Evolutionary conservation across 108 stramenopile genomes (phyloP), one percentile per base, ranked within the genome.

Genomic region (Cylindrotheca fusiformis): DNA sequence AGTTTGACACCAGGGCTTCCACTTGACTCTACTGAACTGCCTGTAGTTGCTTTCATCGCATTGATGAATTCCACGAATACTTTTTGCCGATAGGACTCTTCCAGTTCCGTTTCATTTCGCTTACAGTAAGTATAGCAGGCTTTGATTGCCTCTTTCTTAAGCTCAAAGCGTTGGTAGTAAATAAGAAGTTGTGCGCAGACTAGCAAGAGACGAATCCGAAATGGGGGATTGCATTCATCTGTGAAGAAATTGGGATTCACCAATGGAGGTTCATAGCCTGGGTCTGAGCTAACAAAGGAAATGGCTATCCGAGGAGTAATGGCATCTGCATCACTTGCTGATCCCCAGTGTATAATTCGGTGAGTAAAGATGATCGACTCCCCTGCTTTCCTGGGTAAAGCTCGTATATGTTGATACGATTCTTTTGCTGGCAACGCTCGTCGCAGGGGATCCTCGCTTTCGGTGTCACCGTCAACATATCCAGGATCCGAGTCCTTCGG

Each of bases 321-420:
- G 12, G 22, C 8, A 5, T 66, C 19, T 21, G 78, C 73, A 57
- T 81, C 74, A 2, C 83, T 79, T 29, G 41, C 26, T 1, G 85
- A 86, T 2, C 88, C 88, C 88, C 88, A 90, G 66, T 90, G 88
- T 49, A 90, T 65, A 8, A 85, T 78, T 10, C 88, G 68, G 59
- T 90, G 88, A 1, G 83, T 80, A 56, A 90, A 90, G 4, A 85
- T 49, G 10, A 90, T 23, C 0, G 83, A 78, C 48, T 83, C 64
- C 8, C 89, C 89, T 1, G 79, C 55, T 23, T 76, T 33, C 32
- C 85, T 57, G 23, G 88, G 85, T 0, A 90, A 28, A n/a, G 81
- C 79, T 1, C 83, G 80, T 24, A 90, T 85, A 32, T 82, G 75
- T 65, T 90, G 89, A 63, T 74, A 90, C 25, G 85, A 69, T 70